Conservation (phyloP, 2,329 filamentous ascomycete species). For the Lasiodiplodia hormozganensis region DNA sequence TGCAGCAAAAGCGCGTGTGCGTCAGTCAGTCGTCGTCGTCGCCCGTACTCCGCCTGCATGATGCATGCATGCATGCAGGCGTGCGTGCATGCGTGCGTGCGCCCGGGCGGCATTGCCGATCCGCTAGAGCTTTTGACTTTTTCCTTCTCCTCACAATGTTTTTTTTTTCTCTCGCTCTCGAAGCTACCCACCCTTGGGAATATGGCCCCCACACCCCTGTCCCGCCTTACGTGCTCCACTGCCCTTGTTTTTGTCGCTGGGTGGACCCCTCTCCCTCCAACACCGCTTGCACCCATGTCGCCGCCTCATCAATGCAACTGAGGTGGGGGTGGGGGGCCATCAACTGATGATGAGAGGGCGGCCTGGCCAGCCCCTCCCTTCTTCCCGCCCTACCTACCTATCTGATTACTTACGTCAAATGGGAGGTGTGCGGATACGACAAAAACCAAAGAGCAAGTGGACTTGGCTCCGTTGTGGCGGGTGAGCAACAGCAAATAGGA, state of each 20-base stretch:
- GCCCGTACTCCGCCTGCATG: conserved; percentile 20
- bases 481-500: background rate
- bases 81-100: background rate
- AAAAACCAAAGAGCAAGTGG: background rate
- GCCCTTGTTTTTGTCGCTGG: background rate
- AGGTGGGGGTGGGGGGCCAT: background rate
- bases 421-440: conserved; percentile 14
- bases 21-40: conserved; percentile 2
- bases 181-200: background rate
- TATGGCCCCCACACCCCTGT: background rate
- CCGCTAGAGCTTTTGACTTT: background rate
- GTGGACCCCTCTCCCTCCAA: background rate
- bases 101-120: conserved; percentile 27
- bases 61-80: conserved; percentile 15
- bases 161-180: background rate
- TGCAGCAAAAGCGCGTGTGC: background rate
- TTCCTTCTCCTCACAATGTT: background rate
- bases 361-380: background rate
- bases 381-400: background rate
- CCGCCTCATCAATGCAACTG: background rate
- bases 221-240: background rate
- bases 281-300: background rate
- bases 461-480: background rate
- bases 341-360: background rate
- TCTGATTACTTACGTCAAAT: conserved; percentile 11